phyloP scores from a whole-genome alignment of 352 stramenopile genomes.

The Blastocystis sp. region DNA sequence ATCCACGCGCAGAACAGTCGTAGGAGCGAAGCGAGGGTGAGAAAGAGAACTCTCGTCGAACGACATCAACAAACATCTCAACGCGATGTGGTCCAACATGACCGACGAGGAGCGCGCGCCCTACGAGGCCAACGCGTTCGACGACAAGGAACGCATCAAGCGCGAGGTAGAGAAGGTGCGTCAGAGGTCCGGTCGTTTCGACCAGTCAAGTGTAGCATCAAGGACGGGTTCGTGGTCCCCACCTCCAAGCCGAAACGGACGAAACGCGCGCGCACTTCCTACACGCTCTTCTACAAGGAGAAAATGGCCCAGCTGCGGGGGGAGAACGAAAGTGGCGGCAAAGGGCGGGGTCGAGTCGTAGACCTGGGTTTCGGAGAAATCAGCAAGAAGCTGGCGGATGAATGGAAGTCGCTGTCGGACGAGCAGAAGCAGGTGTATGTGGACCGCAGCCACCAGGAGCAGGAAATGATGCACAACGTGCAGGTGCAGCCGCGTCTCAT shows the following conservation, averaged over 20 bases:
- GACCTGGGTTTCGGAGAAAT: slow-evolving; percentile 41
- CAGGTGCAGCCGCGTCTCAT: neutral
- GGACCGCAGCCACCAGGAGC: neutral
- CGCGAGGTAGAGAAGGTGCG: slow-evolving; percentile 30
- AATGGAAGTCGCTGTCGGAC: slow-evolving; percentile 45
- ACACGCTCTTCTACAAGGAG: slow-evolving; percentile 57
- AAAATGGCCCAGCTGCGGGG: slow-evolving; percentile 35
- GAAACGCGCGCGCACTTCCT: slow-evolving; percentile 43
- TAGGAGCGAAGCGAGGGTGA: neutral
- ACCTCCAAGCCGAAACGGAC: neutral
- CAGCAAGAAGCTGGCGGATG: slow-evolving; percentile 39
- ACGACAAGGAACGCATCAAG: slow-evolving; percentile 52
- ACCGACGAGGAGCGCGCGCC: neutral
- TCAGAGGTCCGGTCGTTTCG: neutral
- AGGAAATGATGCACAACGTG: neutral
- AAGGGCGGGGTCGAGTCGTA: neutral
- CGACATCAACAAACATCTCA: slow-evolving; percentile 25
- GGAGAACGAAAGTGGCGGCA: neutral
- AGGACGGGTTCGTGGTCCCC: neutral
- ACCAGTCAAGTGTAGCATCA: neutral
- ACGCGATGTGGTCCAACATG: slow-evolving; percentile 16
- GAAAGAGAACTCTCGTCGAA: neutral
- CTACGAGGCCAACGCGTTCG: slow-evolving; percentile 29
- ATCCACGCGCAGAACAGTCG: slow-evolving; percentile 33
- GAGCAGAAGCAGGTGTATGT: slow-evolving; percentile 49